phyloP scores from a whole-genome alignment of 2,329 filamentous ascomycete genomes.

The Harringtonia aguacate region DNA sequence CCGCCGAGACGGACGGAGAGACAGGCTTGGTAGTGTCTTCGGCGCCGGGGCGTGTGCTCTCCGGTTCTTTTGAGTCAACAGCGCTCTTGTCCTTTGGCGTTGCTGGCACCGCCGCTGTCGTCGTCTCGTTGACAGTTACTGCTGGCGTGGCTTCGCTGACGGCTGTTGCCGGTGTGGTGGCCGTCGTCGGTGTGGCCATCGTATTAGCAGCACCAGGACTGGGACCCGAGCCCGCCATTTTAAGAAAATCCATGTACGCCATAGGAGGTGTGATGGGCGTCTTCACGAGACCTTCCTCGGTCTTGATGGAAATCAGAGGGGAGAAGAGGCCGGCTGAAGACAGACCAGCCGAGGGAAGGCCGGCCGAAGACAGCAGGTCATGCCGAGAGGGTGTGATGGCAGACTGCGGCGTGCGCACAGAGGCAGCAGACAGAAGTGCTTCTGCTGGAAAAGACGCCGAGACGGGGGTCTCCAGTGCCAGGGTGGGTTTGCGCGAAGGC shows the following conservation, averaged over 20 bases:
- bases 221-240: slow-evolving; percentile 37
- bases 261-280: slow-evolving; percentile 86
- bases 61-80: no score
- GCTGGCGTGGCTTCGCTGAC: background rate
- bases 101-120: no score
- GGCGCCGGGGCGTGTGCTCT: background rate
- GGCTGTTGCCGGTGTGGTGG: background rate
- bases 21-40: slow-evolving; percentile 35
- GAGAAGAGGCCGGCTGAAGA: slow-evolving; percentile 22
- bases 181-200: background rate
- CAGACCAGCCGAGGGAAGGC: slow-evolving; percentile 29
- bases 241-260: slow-evolving; percentile 89
- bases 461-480: slow-evolving; percentile 53
- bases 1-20: slow-evolving; percentile 13
- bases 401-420: slow-evolving; percentile 59
- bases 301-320: slow-evolving; percentile 50
- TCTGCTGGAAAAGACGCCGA: slow-evolving; percentile 46
- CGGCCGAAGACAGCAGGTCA: slow-evolving; percentile 23
- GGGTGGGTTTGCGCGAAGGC: slow-evolving; percentile 38
- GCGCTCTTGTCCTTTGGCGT: no score
- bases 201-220: slow-evolving; percentile 6
- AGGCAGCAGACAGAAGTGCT: slow-evolving; percentile 23
- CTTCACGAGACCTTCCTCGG: slow-evolving; percentile 52
- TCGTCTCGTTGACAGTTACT: slow-evolving; percentile 17
- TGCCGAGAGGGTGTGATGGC: slow-evolving; percentile 40